Base-by-base conservation (phyloP, 2,329 filamentous ascomycete species). In the Bretziella fagacearum region DNA sequence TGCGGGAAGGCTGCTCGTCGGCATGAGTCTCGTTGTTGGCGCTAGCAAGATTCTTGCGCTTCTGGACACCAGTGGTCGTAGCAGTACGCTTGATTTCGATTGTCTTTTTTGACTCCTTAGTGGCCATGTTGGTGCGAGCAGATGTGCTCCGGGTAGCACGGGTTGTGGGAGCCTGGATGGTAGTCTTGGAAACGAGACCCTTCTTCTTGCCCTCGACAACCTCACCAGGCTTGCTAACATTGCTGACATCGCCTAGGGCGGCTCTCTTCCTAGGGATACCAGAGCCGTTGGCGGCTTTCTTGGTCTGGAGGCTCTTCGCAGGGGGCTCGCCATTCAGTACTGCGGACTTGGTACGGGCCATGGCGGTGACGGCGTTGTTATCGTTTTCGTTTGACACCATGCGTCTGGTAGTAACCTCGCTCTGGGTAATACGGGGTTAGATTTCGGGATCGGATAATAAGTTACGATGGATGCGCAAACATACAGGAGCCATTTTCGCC, bases 161-260 rank as follows among this genome's bases (percentile, higher is more conserved):
- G 70, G 51, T 84, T n/a, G 79, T 82, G n/a, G n/a, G n/a, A 49
- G 84, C 77, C 59, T 87, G 81, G 46, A 79, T 74, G 25, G 30
- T 45, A 49, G 80, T 75, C 66, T 95, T 94, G 41, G 85, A 84
- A 33, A 84, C 74, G 23, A 87, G 67, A 48, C 78, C 65, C 65
- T 86, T 81, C 70, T 93, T 94, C 71, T 93, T 93, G 55, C 71
- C 75, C 48, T 84, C 81, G 52, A 70, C 67, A 52, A 70, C 67
- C 4, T 64, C 69, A 46, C 84, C 82, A 41, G 73, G 72, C 63
- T 95, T 96, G 56, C 77, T 77, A 53, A 93, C 81, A 66, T 98
- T 98, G 74, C 86, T 96, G 56, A 95, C 82, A 67, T 98, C 91
- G 50, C 84, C 86, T 30, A 98, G 73, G 42, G 84, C 87, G 56